Evolutionary conservation across 1,284 basidiomycete genomes (phyloP), one percentile per base, ranked within the genome.

Genomic region (Exobasidium cylindrosporum): DNA sequence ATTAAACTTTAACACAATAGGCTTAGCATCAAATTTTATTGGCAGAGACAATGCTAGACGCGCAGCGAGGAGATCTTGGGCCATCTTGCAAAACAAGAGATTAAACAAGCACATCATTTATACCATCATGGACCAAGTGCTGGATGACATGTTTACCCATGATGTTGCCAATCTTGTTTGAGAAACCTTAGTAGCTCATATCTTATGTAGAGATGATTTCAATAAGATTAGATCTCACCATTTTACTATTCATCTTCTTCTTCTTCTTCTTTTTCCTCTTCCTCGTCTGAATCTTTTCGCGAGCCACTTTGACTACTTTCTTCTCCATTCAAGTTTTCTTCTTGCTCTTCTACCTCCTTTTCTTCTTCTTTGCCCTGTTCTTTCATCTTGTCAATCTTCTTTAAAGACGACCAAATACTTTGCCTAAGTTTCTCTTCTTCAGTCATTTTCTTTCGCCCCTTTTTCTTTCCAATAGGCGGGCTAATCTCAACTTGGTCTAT

Each of bases 11-110:
- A n/a, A n/a, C n/a, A n/a, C n/a, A n/a, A n/a, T 29, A 92, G 95
- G 97, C 73, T 81, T 97, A 52, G 92, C 91, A 30, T 91, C 94
- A 4, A 97, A 95, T 74, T 91, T 97, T 87, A 95, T 97, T 66
- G 95, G 95, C 7, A 85, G 92, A 26, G 88, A 91, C 1, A 97
- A 97, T 78, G 92, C 94, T 10, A 86, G 92, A 5, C 85, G 92
- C 49, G 95, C 93, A 4, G 92, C 94, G 2, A 85, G 92, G 54
- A 85, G 91, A 55, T 88, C 95, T 64, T 97, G 97, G 77, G 88
- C 92, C 1, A 90, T 94, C 0, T 80, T 97, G 50, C 95, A 97
- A 80, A 97, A 97, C 76, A 85, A 88, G 58, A 84, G 94, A 21
- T 83, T 97, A 40, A 97, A 96, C 79, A 80, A 71, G 59, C 68